Evolutionary conservation across 371 early-diverging fungal species (phyloP), one percentile per base, ranked within the genome.

Genomic region (Mortierella sp.): DNA sequence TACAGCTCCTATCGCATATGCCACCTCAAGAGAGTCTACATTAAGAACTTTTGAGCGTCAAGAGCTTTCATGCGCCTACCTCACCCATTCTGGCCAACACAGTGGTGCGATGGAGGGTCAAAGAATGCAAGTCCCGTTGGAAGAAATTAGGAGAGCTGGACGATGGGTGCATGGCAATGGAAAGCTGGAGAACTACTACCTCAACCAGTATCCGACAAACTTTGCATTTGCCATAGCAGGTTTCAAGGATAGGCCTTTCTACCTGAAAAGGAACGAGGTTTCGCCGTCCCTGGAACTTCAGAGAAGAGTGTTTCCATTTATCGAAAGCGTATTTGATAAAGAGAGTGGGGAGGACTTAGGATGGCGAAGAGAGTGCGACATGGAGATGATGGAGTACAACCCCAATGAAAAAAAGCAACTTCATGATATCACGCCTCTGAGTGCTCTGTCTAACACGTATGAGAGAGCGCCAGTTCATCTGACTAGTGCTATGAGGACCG

Each of bases 161-260:
- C 70, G 63, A 18, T 56, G 51, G 66, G 50, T 43, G 26, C 50
- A 55, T 25, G 62, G 56, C 12, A 47, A 60, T 21, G 66, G 68
- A 21, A 62, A 47, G 28, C 62, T 58, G 70, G 43, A 62, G 1
- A 23, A 57, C 16, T 47, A 16, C 48, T 50, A 62, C 44, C 14
- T 68, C 29, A n/a, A 45, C 26, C 47, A 37, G 15, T 21, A 46
- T 6, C 62, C 30, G n/a, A 62, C 30, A n/a, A 21, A 52, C 7
- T 66, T 66, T 51, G 60, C 66, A 7, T 23, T 57, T 18, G 60
- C 44, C 5, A 59, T 66, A 16, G 58, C 66, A 19, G 66, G 66
- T 21, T 66, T 59, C 43, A 57, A 50, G 37, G 43, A 59, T 9
- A 66, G 28, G 37, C 23, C 59, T 19, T 66, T 66, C 51, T 51